Base-by-base conservation (phyloP, 495 filamentous ascomycete genomes). In the Penicillium cinerascens region DNA sequence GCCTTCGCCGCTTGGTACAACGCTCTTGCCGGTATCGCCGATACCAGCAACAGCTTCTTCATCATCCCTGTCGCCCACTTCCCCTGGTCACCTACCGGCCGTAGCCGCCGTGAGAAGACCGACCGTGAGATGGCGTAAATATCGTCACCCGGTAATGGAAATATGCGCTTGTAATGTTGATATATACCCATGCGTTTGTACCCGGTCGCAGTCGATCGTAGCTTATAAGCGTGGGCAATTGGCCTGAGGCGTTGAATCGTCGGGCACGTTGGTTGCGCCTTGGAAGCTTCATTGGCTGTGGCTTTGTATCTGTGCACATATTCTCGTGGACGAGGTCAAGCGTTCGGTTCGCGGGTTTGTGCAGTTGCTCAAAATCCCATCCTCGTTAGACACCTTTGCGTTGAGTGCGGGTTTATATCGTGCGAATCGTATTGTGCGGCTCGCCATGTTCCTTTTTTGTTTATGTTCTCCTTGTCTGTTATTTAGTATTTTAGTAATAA, bases 1-100 rank as follows among this genome's bases (percentile, higher is more conserved):
- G 92, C 92, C 2, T 96, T 98, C 71, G 64, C 91, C 44, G 92
- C 92, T 6, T 97, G 92, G 93, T 97, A 96, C 74, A 96, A 97
- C 67, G 92, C 93, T 27, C 79, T 96, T 52, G 93, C 92, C 42
- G 92, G 93, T 91, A 86, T 97, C 61, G 88, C 87, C 54, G 93
- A 97, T 63, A 77, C 70, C 52, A 81, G 76, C 75, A 91, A 87
- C 81, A 92, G 89, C 71, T 97, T 97, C 88, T 96, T 98, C 82
- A 79, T 93, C 66, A 78, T 96, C 59, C 92, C 91, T 47, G 93
- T 97, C 60, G 82, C 85, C 56, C 93, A 97, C 82, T 96, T 98
- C 83, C 93, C 92, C 36, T 97, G 93, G 93, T 92, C 87, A 29
- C 87, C 89, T 62, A 92, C 89, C 76, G 91, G 86, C 39, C 86